Percentiles rank a stretch among this genome's conserved stretches.
Evolutionary conservation across 2,329 filamentous ascomycete genomes (phyloP).

Genomic region (Sarocladium oryzae): DNA sequence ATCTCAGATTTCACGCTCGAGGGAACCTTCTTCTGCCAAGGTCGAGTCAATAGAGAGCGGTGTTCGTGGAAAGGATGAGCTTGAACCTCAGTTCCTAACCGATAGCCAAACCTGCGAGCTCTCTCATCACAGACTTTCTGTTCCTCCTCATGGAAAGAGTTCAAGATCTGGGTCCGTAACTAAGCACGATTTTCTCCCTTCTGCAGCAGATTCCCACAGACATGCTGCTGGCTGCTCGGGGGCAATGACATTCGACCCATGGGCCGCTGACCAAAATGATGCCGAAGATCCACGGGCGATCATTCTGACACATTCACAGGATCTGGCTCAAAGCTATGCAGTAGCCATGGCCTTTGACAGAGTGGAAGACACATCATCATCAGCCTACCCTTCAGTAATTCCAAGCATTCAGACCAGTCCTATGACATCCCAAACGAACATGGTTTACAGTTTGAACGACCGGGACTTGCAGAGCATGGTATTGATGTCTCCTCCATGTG

Average conservation of each 20-base stretch:
- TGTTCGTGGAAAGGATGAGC: background rate
- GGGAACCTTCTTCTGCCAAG: slow-evolving; percentile 18
- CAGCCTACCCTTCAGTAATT: slow-evolving; percentile 26
- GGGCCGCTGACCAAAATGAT: no score
- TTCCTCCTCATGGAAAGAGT: no score
- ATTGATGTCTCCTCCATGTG: slow-evolving; percentile 28
- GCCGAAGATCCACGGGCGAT: background rate
- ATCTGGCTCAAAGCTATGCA: slow-evolving; percentile 12
- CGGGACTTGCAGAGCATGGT: slow-evolving; percentile 29
- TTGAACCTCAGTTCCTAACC: background rate
- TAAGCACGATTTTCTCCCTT: no score
- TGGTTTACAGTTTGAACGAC: slow-evolving; percentile 21
- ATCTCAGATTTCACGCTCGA: slow-evolving; percentile 24
- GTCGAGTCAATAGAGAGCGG: slow-evolving; percentile 13
- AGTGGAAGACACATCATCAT: slow-evolving; percentile 18
- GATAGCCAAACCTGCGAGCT: background rate
- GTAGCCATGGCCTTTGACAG: slow-evolving; percentile 12
- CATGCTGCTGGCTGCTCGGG: no score
- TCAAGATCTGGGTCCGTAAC: background rate
- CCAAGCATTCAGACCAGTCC: slow-evolving; percentile 28
- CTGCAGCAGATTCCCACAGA: no score
- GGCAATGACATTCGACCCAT: no score
- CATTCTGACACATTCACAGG: slow-evolving; percentile 4
- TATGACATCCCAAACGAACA: slow-evolving; percentile 18
- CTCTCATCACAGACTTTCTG: background rate